Evolutionary conservation across 495 filamentous ascomycete genomes (phyloP).

Genomic region (Podospora conica): DNA sequence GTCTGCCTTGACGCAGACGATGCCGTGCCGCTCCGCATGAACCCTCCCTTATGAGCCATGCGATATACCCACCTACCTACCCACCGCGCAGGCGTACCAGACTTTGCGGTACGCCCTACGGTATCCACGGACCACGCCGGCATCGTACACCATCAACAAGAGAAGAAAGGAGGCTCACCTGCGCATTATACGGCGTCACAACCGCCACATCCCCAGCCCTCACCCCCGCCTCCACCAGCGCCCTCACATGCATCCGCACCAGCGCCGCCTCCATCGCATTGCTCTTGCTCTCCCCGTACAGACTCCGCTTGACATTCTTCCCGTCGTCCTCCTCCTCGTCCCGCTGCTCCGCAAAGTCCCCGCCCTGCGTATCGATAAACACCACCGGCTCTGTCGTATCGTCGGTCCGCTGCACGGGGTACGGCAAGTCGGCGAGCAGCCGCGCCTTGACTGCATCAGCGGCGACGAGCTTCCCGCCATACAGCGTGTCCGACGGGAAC

Average conservation of each 20-base stretch:
- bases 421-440: constrained; percentile 71
- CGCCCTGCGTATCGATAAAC: constrained; percentile 95
- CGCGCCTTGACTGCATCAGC: constrained; percentile 68
- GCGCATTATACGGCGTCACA: constrained; percentile 93
- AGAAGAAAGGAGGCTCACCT: constrained; percentile 42
- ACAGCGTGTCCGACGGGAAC: constrained; percentile 86
- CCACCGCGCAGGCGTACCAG: neutral
- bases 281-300: constrained; percentile 81
- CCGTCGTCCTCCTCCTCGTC: constrained; percentile 29
- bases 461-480: constrained; percentile 73
- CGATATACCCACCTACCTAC: constrained; percentile 4
- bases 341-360: constrained; percentile 59
- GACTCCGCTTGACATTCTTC: constrained; percentile 21
- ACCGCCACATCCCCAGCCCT: constrained; percentile 79
- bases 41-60: constrained; percentile 18
- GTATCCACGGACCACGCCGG: no score
- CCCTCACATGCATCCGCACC: constrained; percentile 66
- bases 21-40: constrained; percentile 3
- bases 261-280: constrained; percentile 88
- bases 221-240: constrained; percentile 72
- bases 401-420: constrained; percentile 72
- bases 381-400: constrained; percentile 83
- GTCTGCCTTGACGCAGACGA: neutral
- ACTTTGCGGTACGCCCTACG: no score
- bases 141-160: no score